These are phyloP conservation scores for Penstemon eatonii DNA, from an alignment of 257 asterid genomes.

Conservation along the genomic window DNA sequence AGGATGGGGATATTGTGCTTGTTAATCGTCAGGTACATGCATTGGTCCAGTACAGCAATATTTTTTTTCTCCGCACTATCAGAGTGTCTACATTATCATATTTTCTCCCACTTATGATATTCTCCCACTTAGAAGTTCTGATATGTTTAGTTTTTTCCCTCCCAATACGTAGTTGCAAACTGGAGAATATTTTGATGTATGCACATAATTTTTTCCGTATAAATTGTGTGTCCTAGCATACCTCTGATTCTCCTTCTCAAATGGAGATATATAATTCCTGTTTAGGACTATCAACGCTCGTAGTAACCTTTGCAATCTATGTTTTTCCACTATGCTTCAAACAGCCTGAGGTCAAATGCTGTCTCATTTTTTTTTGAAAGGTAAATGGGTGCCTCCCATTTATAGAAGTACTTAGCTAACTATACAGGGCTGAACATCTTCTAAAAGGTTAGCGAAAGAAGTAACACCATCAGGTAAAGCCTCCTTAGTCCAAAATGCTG, in stretches of 20 bases:
- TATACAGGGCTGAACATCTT: too few relatives aligned
- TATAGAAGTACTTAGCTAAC: too few relatives aligned
- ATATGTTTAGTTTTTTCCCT: not conserved
- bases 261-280: not conserved
- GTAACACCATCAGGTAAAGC: too few relatives aligned
- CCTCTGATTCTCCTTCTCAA: not conserved
- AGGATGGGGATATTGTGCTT: slow-evolving; percentile 97
- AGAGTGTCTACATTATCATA: not conserved
- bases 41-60: slow-evolving; percentile 23
- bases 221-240: not conserved
- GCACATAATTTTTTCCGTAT: not conserved
- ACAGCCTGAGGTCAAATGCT: not conserved
- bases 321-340: not conserved
- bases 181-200: not conserved
- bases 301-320: not conserved
- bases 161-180: not conserved
- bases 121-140: slow-evolving; percentile 4
- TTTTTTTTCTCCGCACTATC: slow-evolving; percentile 13
- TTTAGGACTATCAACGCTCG: not conserved
- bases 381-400: too few relatives aligned
- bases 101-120: slow-evolving; percentile 3
- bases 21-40: slow-evolving; percentile 86
- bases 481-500: not conserved
- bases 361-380: too few relatives aligned
- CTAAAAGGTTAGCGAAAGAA: too few relatives aligned